Evolutionary conservation across 495 filamentous ascomycete genomes (phyloP), one percentile per base, ranked within the genome.

Genomic region (Penicillium verhagenii): DNA sequence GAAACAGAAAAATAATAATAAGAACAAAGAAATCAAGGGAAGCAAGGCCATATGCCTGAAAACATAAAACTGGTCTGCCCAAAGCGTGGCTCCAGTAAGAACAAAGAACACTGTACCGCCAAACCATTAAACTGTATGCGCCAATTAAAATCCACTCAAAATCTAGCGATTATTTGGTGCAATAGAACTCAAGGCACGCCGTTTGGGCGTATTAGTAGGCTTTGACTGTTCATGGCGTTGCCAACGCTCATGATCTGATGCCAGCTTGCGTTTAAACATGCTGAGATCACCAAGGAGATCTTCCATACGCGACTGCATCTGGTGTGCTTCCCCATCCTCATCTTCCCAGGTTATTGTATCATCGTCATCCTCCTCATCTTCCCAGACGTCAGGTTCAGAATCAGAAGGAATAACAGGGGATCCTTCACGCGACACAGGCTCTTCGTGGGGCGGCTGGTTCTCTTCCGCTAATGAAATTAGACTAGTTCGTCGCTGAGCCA

Each of bases 211-310:
- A n/a, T n/a, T n/a, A n/a, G n/a, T n/a, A n/a, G n/a, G n/a, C 19
- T 49, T 54, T 2, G 52, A 52, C 6, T 58, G 61, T 43, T 68
- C 69, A 28, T 47, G 50, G 4, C 66, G 61, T 3, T 71, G 72
- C 67, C 85, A 87, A 54, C 84, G 72, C 56, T 78, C 73, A 59
- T 81, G 75, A 63, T 98, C 94, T 57, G 92, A 89, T 14, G 78
- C 83, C 31, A 96, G 78, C 74, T 96, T 96, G 60, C 83, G 81
- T 64, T 86, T 86, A 71, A 97, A 96, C 59, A 96, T 63, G 18
- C 82, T 82, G 39, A 98, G 63, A 61, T 96, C 92, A 50, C 84
- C 81, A 52, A 96, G 73, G 50, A 94, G 72, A 42, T 86, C 82
- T 52, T 86, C 79, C 78, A 90, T 85, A 61, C 81, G 77, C 24